phyloP scores from a whole-genome alignment of 352 stramenopile genomes.

The Phytophthora agathidicida region DNA sequence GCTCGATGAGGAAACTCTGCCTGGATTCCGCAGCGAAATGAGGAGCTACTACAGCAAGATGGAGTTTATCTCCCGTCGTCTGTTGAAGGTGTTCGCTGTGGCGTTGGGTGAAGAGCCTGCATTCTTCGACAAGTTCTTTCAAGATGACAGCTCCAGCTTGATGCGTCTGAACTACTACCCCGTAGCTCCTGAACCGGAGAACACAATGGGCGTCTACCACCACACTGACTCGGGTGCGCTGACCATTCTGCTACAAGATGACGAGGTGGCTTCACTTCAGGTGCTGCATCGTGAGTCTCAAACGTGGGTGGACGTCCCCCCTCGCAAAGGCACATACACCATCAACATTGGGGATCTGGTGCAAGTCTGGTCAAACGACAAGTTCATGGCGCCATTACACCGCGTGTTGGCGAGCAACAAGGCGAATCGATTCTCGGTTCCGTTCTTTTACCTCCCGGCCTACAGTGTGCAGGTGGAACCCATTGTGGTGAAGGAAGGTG shows the following conservation, averaged over 20 bases:
- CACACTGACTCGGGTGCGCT: constrained; percentile 57
- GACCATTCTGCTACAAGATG: constrained; percentile 57
- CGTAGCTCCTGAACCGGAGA: constrained; percentile 40
- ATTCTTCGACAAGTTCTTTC: constrained; percentile 66
- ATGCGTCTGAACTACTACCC: constrained; percentile 94
- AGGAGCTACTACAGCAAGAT: constrained; percentile 46
- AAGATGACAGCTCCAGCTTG: constrained; percentile 76
- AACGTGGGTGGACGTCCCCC: constrained; percentile 48
- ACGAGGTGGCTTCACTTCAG: constrained; percentile 56
- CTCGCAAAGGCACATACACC: constrained; percentile 31
- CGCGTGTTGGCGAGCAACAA: constrained; percentile 45
- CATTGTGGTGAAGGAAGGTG: constrained; percentile 37
- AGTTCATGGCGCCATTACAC: constrained; percentile 46
- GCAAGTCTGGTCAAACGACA: constrained; percentile 56
- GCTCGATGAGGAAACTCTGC: constrained; percentile 43
- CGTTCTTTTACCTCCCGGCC: constrained; percentile 66
- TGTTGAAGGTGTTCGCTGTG: constrained; percentile 61
- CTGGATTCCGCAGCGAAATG: constrained; percentile 60
- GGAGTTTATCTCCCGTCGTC: constrained; percentile 49
- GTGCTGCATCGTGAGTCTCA: constrained; percentile 47
- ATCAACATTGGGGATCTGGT: constrained; percentile 67
- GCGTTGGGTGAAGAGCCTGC: constrained; percentile 45
- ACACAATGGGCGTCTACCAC: constrained; percentile 56
- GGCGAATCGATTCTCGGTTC: constrained; percentile 47
- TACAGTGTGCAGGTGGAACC: constrained; percentile 70